phyloP scores from a whole-genome alignment of 2,329 filamentous ascomycete genomes.

The Colletotrichum scovillei region DNA sequence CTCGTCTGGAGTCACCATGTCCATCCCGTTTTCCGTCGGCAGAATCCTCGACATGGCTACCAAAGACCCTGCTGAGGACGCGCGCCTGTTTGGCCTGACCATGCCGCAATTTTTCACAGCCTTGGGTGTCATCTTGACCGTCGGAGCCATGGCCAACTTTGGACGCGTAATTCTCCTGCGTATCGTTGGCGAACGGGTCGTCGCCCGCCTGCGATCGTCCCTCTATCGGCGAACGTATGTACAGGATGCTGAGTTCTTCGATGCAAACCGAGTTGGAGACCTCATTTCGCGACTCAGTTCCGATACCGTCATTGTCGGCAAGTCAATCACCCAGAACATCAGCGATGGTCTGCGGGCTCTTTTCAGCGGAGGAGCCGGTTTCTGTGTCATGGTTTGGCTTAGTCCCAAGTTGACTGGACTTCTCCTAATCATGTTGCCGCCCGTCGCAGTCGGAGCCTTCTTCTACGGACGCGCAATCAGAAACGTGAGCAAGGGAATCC shows the following conservation, averaged over 20 bases:
- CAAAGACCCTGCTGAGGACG: constrained; percentile 73
- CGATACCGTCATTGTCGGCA: constrained; percentile 97
- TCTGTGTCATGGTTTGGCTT: constrained; percentile 95
- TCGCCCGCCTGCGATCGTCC: constrained; percentile 87
- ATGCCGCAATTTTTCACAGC: constrained; percentile 89
- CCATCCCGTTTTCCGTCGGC: constrained; percentile 95
- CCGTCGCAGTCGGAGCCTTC: constrained; percentile 89
- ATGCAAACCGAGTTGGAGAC: constrained; percentile 96
- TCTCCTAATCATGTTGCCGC: constrained; percentile 87
- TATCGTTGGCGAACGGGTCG: constrained; percentile 94
- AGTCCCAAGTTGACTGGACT: constrained; percentile 91
- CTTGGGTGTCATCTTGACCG: constrained; percentile 78
- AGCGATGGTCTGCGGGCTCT: constrained; percentile 93
- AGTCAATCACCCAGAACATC: constrained; percentile 97
- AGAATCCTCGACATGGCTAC: constrained; percentile 94
- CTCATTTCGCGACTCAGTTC: constrained; percentile 95
- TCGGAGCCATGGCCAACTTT: constrained; percentile 93
- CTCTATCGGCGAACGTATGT: constrained; percentile 92
- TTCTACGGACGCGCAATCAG: constrained; percentile 91
- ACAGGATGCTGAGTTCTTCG: constrained; percentile 99
- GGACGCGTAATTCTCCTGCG: constrained; percentile 91
- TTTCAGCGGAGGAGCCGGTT: constrained; percentile 90
- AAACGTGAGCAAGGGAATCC: constrained; percentile 90
- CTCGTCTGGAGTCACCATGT: constrained; percentile 94
- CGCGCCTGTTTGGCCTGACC: constrained; percentile 83